These are phyloP conservation scores for Postia placenta DNA, from an alignment of 768 basidiomycete species.

Conservation along the genomic window DNA sequence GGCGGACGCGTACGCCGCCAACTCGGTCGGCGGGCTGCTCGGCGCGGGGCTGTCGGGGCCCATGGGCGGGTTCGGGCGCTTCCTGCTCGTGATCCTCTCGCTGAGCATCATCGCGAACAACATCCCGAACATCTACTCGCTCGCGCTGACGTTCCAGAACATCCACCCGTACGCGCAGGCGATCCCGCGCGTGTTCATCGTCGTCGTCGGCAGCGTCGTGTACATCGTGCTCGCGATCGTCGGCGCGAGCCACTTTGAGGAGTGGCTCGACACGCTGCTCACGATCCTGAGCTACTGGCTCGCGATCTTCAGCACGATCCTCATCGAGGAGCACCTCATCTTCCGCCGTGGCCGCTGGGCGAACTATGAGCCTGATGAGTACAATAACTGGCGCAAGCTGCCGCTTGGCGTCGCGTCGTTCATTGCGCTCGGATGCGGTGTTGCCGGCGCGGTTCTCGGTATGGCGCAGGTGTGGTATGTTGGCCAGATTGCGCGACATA, in stretches of 20 bases:
- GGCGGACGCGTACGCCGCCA: conserved; percentile 23
- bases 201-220: conserved; percentile 28
- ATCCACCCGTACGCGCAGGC: conserved; percentile 30
- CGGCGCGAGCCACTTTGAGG: conserved; percentile 33
- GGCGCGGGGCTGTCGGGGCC: conserved; percentile 26
- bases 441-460: conserved; percentile 32
- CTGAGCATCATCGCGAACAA: conserved; percentile 36
- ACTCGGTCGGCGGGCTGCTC: conserved; percentile 37
- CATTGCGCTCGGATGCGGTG: conserved; percentile 27
- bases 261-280: conserved; percentile 30
- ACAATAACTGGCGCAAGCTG: conserved; percentile 25
- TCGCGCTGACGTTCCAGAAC: conserved; percentile 36
- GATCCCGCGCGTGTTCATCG: conserved; percentile 29
- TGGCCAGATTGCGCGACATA: conserved; percentile 22
- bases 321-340: conserved; percentile 40
- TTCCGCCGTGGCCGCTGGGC: conserved; percentile 31
- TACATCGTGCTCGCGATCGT: conserved; percentile 37
- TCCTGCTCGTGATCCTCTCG: conserved; percentile 36
- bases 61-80: conserved; percentile 31
- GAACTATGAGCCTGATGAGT: conserved; percentile 31
- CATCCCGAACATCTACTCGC: conserved; percentile 35
- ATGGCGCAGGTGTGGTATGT: conserved; percentile 30
- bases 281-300: conserved; percentile 36
- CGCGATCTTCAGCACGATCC: conserved; percentile 33
- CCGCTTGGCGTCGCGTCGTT: conserved; percentile 35